phyloP scores from a whole-genome alignment of 176 grass and related monocot genomes.

The Cymbopogon citratus region DNA sequence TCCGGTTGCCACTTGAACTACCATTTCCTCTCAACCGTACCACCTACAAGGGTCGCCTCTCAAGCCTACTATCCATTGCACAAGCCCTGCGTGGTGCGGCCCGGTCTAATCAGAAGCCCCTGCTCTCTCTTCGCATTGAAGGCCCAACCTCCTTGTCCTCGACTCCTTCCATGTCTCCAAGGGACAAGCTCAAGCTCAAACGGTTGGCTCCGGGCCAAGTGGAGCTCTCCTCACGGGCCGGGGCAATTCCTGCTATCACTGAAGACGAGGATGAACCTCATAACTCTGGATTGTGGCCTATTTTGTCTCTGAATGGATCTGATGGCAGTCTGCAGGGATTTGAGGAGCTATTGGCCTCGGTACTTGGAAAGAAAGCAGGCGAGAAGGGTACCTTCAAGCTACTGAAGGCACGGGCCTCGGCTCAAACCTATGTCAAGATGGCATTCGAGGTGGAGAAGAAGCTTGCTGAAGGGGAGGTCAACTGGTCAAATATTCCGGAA shows the following conservation, averaged over 20 bases:
- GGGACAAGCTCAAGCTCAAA: slow-evolving; percentile 78
- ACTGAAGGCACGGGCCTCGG: slow-evolving; percentile 53
- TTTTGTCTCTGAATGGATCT: slow-evolving; percentile 73
- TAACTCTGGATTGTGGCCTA: slow-evolving; percentile 52
- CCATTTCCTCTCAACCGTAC: slow-evolving; percentile 82
- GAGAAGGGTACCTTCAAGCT: slow-evolving; percentile 70
- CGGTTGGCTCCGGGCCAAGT: slow-evolving; percentile 63
- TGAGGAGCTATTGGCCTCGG: slow-evolving; percentile 67
- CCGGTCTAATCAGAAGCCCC: slow-evolving; percentile 52
- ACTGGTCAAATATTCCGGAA: slow-evolving; percentile 48
- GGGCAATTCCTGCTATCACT: slow-evolving; percentile 14
- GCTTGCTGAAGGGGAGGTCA: slow-evolving; percentile 46
- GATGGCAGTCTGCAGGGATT: slow-evolving; percentile 58
- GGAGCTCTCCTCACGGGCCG: slow-evolving; percentile 53
- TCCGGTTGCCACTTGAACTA: slow-evolving; percentile 63
- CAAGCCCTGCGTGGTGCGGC: slow-evolving; percentile 56
- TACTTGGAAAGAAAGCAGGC: slow-evolving; percentile 50
- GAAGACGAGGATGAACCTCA: slow-evolving; percentile 30
- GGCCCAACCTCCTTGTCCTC: slow-evolving; percentile 66
- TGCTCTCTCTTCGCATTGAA: slow-evolving; percentile 75
- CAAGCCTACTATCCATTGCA: slow-evolving; percentile 62
- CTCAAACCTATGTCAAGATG: slow-evolving; percentile 85
- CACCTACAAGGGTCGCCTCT: slow-evolving; percentile 42
- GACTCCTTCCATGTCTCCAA: slow-evolving; percentile 59
- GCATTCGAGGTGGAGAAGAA: slow-evolving; percentile 52